These are phyloP conservation scores for Tremellales sp. DNA, from an alignment of 1,284 basidiomycete species.

Conservation along the genomic window DNA sequence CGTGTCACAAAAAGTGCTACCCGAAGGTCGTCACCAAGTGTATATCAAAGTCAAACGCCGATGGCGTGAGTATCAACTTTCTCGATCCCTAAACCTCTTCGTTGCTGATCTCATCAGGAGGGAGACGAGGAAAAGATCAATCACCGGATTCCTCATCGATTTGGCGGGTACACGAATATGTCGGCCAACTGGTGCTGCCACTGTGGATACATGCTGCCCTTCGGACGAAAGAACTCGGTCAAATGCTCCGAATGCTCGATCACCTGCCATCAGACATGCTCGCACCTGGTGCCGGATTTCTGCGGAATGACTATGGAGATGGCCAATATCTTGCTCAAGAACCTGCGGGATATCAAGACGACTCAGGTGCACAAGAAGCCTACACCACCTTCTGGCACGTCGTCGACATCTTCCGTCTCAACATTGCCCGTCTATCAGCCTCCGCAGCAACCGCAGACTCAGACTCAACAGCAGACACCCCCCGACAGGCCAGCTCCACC, in stretches of 20 bases:
- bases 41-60: slow-evolving; percentile 93
- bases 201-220: slow-evolving; percentile 95
- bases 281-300: slow-evolving; percentile 97
- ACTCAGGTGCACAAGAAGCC: slow-evolving; percentile 43
- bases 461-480: slow-evolving; percentile 11
- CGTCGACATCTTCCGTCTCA: slow-evolving; percentile 28
- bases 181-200: slow-evolving; percentile 99
- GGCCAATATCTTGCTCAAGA: slow-evolving; percentile 86
- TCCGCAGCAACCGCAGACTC: slow-evolving; percentile 14
- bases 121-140: slow-evolving; percentile 99
- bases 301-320: slow-evolving; percentile 99
- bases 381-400: slow-evolving; percentile 18
- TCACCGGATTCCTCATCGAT: slow-evolving; percentile 97
- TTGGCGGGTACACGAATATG: slow-evolving; percentile 94
- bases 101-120: slow-evolving; percentile 56
- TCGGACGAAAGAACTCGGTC: slow-evolving; percentile 93
- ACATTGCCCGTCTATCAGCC: slow-evolving; percentile 25
- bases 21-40: slow-evolving; percentile 99
- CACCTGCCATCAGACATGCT: slow-evolving; percentile 96
- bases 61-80: slow-evolving; percentile 59
- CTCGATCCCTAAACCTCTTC: not conserved
- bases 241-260: slow-evolving; percentile 94
- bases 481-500: slow-evolving; percentile 16
- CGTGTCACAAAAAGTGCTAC: slow-evolving; percentile 98
- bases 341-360: slow-evolving; percentile 72